Conservation (phyloP, 768 basidiomycete species). For the Boletus sp. region DNA sequence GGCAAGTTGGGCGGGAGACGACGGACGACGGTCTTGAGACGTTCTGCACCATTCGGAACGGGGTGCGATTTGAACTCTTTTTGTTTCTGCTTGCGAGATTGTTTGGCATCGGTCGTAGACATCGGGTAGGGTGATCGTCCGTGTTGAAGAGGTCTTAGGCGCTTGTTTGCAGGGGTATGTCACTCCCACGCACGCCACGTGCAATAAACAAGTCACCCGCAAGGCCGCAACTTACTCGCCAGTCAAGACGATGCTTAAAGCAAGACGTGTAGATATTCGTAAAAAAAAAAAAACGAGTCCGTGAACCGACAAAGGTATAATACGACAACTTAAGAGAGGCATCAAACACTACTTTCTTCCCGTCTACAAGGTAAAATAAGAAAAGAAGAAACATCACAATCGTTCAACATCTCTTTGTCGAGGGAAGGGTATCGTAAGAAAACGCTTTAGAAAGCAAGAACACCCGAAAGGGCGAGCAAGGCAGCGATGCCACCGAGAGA, state of each 20-base stretch:
- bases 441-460: slow-evolving; percentile 16
- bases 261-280: neutral
- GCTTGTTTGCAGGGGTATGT: neutral
- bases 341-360: neutral
- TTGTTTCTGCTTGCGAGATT: slow-evolving; percentile 24
- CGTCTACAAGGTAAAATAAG: slow-evolving; percentile 7
- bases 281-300: slow-evolving; percentile 1
- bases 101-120: slow-evolving; percentile 20
- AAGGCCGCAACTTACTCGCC: neutral
- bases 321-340: slow-evolving; percentile 17
- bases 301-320: slow-evolving; percentile 6
- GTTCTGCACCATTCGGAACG: slow-evolving; percentile 40
- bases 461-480: slow-evolving; percentile 21
- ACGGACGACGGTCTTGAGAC: slow-evolving; percentile 84
- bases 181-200: slow-evolving; percentile 6
- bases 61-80: slow-evolving; percentile 34
- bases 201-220: neutral
- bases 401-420: slow-evolving; percentile 7
- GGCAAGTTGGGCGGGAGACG: slow-evolving; percentile 89
- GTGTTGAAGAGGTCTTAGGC: neutral
- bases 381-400: neutral
- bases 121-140: neutral
- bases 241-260: neutral
- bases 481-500: slow-evolving; percentile 21
- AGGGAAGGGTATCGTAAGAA: slow-evolving; percentile 3